Base-by-base conservation (phyloP, 768 basidiomycete species). In the Macrolepiota fuliginosa region DNA sequence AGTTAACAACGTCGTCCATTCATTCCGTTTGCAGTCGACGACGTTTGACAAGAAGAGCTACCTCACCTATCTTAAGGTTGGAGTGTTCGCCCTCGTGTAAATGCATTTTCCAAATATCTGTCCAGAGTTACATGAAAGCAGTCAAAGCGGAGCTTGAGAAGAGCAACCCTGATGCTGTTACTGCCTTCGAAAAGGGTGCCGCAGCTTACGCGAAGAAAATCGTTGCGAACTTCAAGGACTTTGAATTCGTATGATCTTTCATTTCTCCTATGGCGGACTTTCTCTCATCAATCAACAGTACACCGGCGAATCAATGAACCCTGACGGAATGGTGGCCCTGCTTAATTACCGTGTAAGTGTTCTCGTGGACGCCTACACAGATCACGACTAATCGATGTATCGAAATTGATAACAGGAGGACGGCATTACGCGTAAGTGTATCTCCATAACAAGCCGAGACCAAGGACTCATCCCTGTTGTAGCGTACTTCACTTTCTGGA, bases 401-500 rank as follows among this genome's bases (percentile, higher is more conserved):
- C 27, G 63, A 47, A 45, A 17, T 45, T n/a, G 42, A 5, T 17
- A 67, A 12, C 65, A 88, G 87, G 87, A 82, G 75, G 92, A 94
- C 73, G 91, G 91, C 66, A 65, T 84, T 64, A 94, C 93, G 35
- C 92, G 92, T 93, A 74, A 72, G 89, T 81, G 50, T 19, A 36
- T 15, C n/a, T n/a, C 24, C 49, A 37, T 15, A 10, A 4, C 24
- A 0, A 24, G n/a, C 47, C 22, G 12, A 12, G 19, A 24, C 9
- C 47, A 19, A 4, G 19, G 1, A 12, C 22, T 49, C 66, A 63
- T 47, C 32, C 58, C 7, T 49, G 22, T 56, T 53, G 52, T 66
- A 90, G 93, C 94, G 54, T 96, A 91, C 74, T 86, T 96, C 75
- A 95, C 89, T 35, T 92, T 96, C 83, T 98, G 96, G 96, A 96